Percentiles rank a stretch among this genome's conserved stretches.
These are phyloP conservation scores for Suhomyces kunorum DNA, from an alignment of 1,139 yeast species.

Conservation along the genomic window DNA sequence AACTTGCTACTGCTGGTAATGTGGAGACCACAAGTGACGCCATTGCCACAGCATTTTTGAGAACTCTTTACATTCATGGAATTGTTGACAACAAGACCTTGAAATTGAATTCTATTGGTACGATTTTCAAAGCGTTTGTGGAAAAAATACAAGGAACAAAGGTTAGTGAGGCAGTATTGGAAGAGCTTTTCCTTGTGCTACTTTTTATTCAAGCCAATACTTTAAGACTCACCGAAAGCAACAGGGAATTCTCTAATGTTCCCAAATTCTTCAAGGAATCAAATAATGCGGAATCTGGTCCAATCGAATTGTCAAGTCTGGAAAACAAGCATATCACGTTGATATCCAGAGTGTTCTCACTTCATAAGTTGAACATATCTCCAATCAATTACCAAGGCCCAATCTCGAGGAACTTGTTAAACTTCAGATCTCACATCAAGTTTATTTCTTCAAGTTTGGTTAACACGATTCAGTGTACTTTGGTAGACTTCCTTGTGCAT, in stretches of 20 bases:
- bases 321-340: constrained; percentile 45
- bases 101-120: constrained; percentile 59
- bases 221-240: constrained; percentile 32
- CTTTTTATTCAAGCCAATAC: constrained; percentile 40
- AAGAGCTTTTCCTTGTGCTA: constrained; percentile 46
- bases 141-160: constrained; percentile 29
- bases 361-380: constrained; percentile 53
- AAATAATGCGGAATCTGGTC: constrained; percentile 15
- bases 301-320: constrained; percentile 31
- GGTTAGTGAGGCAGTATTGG: constrained; percentile 25
- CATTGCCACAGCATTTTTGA: constrained; percentile 58
- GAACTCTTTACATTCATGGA: constrained; percentile 59
- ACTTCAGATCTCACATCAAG: constrained; percentile 67
- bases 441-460: constrained; percentile 53
- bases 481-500: constrained; percentile 54
- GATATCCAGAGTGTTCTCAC: constrained; percentile 59
- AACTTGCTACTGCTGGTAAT: constrained; percentile 18
- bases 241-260: constrained; percentile 37
- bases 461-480: constrained; percentile 55
- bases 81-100: constrained; percentile 49
- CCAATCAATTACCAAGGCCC: constrained; percentile 72
- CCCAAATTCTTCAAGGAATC: constrained; percentile 37
- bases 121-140: constrained; percentile 43
- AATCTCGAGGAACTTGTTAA: constrained; percentile 59
- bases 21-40: constrained; percentile 52